Conservation (phyloP, 257 asterid genomes). For the Jaltomata sinuosa region DNA sequence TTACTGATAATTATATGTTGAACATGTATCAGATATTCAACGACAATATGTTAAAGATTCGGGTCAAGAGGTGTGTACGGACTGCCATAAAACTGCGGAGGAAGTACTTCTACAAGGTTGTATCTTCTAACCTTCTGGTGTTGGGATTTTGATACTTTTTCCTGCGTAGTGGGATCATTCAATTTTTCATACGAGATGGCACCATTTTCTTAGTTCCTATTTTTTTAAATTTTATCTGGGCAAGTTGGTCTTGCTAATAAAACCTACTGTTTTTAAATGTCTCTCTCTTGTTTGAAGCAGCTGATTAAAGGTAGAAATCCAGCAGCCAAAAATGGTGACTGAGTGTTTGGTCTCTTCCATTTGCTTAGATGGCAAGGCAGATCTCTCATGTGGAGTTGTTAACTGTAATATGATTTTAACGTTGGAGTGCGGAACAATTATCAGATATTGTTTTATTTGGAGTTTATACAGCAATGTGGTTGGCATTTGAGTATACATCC, state of each 20-base stretch:
- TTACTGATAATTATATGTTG: background rate
- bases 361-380: conserved; percentile 15
- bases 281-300: conserved; percentile 38
- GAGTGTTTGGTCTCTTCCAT: conserved; percentile 19
- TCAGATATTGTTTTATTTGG: background rate
- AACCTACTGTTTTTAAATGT: background rate
- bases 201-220: background rate
- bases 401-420: background rate
- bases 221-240: background rate
- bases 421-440: background rate
- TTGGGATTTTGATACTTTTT: conserved; percentile 1
- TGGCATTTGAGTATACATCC: background rate
- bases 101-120: conserved; percentile 81
- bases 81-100: conserved; percentile 88
- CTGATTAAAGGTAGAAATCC: conserved; percentile 51
- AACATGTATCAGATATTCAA: conserved; percentile 68
- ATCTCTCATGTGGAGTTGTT: background rate
- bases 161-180: background rate
- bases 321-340: conserved; percentile 40
- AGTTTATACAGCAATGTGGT: background rate
- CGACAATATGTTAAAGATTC: conserved; percentile 73
- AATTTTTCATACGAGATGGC: background rate
- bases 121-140: conserved; percentile 3
- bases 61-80: conserved; percentile 79
- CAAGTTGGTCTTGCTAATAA: background rate